These are phyloP conservation scores for Mycena amicta DNA, from an alignment of 768 basidiomycete species.

Conservation along the genomic window DNA sequence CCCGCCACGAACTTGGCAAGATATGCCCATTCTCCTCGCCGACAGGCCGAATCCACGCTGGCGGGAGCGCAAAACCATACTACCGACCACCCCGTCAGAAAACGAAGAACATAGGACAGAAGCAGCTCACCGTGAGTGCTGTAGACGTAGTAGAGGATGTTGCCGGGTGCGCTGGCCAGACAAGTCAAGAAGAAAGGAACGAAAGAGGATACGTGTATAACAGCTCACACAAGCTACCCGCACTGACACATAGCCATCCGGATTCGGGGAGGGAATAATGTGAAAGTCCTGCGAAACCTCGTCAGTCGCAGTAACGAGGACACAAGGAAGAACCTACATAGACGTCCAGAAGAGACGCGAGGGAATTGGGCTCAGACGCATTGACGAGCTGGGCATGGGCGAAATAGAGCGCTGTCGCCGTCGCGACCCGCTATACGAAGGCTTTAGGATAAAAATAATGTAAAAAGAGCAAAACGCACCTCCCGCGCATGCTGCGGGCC, in stretches of 20 bases:
- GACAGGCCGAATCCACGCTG: no score
- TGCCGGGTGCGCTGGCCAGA: conserved; percentile 51
- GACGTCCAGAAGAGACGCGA: conserved; percentile 50
- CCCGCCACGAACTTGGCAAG: conserved; percentile 66
- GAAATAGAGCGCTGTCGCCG: conserved; percentile 71
- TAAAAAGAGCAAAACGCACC: no score
- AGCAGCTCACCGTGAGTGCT: conserved; percentile 53
- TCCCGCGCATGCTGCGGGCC: no score
- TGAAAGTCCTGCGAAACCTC: conserved; percentile 51
- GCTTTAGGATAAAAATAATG: neutral
- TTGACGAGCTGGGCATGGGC: conserved; percentile 68
- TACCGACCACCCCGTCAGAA: conserved; percentile 41
- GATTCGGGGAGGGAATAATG: no score
- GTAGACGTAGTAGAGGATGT: conserved; percentile 71
- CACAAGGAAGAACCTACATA: conserved; percentile 43
- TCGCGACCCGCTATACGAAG: conserved; percentile 77
- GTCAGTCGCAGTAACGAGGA: conserved; percentile 4
- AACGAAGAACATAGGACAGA: neutral
- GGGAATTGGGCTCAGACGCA: conserved; percentile 46
- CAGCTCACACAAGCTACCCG: no score
- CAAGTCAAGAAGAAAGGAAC: neutral
- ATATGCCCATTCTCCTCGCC: conserved; percentile 76
- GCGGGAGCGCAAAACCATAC: no score
- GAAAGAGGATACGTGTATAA: conserved; percentile 40
- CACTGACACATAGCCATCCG: no score